Evolutionary conservation across 306 rosid genomes (phyloP).

Genomic region (Cicer arietinum): DNA sequence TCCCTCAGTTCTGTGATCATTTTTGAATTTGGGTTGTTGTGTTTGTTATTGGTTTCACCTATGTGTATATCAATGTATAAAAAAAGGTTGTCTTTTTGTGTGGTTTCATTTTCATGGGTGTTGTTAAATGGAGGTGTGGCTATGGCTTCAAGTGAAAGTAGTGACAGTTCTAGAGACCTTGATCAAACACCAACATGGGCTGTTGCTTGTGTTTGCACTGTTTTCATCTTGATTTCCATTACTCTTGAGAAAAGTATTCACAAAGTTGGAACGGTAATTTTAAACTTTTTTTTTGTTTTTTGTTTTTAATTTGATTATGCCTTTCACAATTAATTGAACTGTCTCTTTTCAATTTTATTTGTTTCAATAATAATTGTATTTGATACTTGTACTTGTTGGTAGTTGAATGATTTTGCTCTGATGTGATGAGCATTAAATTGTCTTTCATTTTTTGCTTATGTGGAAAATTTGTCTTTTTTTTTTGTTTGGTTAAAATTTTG

Average conservation of each 20-base stretch:
- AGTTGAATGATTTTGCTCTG: not conserved
- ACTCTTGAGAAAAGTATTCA: slow-evolving; percentile 75
- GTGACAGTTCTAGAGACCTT: slow-evolving; percentile 55
- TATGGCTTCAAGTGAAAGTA: slow-evolving; percentile 57
- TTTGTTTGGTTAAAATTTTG: not conserved
- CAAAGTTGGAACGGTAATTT: slow-evolving; percentile 71
- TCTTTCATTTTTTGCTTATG: too few species aligned
- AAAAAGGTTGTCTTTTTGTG: slow-evolving; percentile 34
- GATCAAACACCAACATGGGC: slow-evolving; percentile 96
- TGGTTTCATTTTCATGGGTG: slow-evolving; percentile 33
- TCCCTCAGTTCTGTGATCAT: not conserved
- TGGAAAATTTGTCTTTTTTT: too few species aligned
- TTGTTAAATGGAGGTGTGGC: slow-evolving; percentile 40
- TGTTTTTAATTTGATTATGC: not conserved
- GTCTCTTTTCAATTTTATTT: not conserved
- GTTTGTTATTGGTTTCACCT: not conserved
- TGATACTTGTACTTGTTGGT: not conserved
- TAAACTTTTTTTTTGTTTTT: too few species aligned
- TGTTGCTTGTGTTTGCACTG: slow-evolving; percentile 80
- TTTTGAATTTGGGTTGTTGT: slow-evolving; percentile 5
- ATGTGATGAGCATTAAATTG: too few species aligned
- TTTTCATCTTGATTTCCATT: slow-evolving; percentile 74
- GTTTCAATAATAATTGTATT: not conserved
- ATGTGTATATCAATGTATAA: slow-evolving; percentile 36
- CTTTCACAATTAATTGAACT: slow-evolving; percentile 29